Percentiles rank a stretch among this genome's conserved stretches.
phyloP scores from a whole-genome alignment of 805 yeast species.

The Maudiozyma pseudohumilis region DNA sequence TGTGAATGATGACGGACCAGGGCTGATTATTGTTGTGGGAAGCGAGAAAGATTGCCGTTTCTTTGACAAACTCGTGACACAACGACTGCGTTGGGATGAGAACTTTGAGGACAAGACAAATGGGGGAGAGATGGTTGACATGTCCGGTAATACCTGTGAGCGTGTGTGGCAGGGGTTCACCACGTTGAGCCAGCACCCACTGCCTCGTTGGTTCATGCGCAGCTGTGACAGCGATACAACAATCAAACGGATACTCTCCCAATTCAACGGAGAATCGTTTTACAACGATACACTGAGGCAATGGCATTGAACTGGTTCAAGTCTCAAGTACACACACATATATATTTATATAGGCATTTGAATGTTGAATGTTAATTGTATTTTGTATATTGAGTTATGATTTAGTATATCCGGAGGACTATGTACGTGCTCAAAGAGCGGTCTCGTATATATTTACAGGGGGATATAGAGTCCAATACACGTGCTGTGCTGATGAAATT shows the following conservation, averaged over 20 bases:
- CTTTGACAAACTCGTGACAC: constrained; percentile 50
- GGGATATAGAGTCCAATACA: background rate
- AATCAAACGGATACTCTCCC: constrained; percentile 37
- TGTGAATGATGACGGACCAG: constrained; percentile 35
- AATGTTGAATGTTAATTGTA: too few species aligned
- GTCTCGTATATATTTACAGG: constrained; percentile 3
- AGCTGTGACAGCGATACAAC: constrained; percentile 42
- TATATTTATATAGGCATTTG: constrained; percentile 3
- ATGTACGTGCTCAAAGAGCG: too few species aligned
- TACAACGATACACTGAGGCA: background rate
- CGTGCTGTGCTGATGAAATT: background rate
- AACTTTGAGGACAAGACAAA: constrained; percentile 28
- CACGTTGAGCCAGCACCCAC: constrained; percentile 31
- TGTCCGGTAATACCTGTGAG: constrained; percentile 36
- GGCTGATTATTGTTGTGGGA: constrained; percentile 68
- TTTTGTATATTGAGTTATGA: too few species aligned
- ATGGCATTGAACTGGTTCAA: too few species aligned
- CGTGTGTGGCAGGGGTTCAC: constrained; percentile 68
- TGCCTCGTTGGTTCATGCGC: constrained; percentile 62
- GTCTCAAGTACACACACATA: too few species aligned
- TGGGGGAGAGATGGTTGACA: constrained; percentile 28
- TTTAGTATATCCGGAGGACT: too few species aligned
- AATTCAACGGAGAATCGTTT: constrained; percentile 43
- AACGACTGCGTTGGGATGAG: constrained; percentile 64
- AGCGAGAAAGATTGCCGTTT: constrained; percentile 50